Conservation (phyloP, 176 grass and related monocot genomes). For the Cenchrus fungigraminus region DNA sequence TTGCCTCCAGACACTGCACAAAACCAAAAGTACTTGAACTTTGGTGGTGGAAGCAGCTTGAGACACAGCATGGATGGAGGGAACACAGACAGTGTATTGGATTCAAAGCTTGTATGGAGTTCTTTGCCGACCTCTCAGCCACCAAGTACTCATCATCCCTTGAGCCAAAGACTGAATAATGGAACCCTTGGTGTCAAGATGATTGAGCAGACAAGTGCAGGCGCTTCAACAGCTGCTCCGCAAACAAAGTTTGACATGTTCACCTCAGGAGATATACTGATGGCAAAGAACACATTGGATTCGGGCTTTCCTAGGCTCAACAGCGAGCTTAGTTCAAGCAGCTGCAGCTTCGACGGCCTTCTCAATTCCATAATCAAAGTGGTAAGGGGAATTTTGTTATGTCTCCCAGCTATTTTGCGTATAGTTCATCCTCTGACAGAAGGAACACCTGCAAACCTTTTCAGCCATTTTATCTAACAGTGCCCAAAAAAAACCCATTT, state of each 20-base stretch:
- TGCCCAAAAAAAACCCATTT: neutral
- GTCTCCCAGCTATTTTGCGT: neutral
- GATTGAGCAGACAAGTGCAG: conserved; percentile 42
- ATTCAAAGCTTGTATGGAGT: conserved; percentile 55
- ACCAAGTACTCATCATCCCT: conserved; percentile 40
- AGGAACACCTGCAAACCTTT: neutral
- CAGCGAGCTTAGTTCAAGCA: conserved; percentile 60
- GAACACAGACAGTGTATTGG: conserved; percentile 40
- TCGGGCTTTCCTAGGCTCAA: conserved; percentile 48
- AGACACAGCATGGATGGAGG: conserved; percentile 44
- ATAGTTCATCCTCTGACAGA: neutral
- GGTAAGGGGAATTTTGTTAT: conserved; percentile 42
- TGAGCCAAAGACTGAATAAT: conserved; percentile 48
- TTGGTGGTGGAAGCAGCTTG: conserved; percentile 54
- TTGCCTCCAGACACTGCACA: conserved; percentile 38
- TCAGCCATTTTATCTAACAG: neutral
- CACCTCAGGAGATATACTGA: conserved; percentile 28
- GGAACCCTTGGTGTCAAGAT: conserved; percentile 34
- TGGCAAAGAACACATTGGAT: conserved; percentile 47
- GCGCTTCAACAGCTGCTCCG: conserved; percentile 30
- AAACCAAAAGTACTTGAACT: conserved; percentile 68
- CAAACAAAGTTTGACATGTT: conserved; percentile 50
- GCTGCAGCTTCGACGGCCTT: conserved; percentile 72
- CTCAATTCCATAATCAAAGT: conserved; percentile 89
- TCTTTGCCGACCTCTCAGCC: conserved; percentile 49